A percentile compares a stretch with the other conserved stretches of the same genome.
These are phyloP conservation scores for Aspergillus nanangensis DNA, from an alignment of 495 filamentous ascomycete species.

Conservation along the genomic window DNA sequence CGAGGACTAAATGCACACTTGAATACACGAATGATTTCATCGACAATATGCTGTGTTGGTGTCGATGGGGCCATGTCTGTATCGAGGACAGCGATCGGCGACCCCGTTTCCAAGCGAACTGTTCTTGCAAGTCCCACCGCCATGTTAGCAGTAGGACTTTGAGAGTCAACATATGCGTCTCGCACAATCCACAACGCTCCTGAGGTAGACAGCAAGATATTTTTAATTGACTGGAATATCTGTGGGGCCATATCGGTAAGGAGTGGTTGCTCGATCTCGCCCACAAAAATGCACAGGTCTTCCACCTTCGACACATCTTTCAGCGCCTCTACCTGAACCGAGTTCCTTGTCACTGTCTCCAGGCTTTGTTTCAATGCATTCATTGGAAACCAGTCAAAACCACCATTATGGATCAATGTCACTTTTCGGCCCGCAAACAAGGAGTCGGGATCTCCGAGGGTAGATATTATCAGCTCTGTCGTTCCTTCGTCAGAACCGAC, in stretches of 20 bases:
- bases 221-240: conserved; percentile 22
- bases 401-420: too few species aligned
- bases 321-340: conserved; percentile 9
- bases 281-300: conserved; percentile 31
- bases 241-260: conserved; percentile 18
- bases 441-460: too few species aligned
- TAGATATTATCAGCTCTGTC: too few species aligned
- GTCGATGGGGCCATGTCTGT: conserved; percentile 13
- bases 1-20: conserved; percentile 22
- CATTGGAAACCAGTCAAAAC: too few species aligned
- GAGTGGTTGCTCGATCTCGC: conserved; percentile 17
- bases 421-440: too few species aligned
- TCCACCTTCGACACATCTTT: conserved; percentile 9
- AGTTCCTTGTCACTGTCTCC: too few species aligned
- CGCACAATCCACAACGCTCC: conserved; percentile 28
- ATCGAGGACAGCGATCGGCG: conserved; percentile 25
- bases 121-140: conserved; percentile 27
- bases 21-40: conserved; percentile 24
- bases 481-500: too few species aligned
- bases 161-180: conserved; percentile 8
- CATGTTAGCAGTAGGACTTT: conserved; percentile 22
- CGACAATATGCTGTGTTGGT: conserved; percentile 16
- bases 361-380: too few species aligned
- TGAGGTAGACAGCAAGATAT: conserved; percentile 14
- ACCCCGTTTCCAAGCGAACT: conserved; percentile 26